Conservation (phyloP, 2,329 filamentous ascomycete genomes). For the Parasarocladium wereldwijsianum region DNA sequence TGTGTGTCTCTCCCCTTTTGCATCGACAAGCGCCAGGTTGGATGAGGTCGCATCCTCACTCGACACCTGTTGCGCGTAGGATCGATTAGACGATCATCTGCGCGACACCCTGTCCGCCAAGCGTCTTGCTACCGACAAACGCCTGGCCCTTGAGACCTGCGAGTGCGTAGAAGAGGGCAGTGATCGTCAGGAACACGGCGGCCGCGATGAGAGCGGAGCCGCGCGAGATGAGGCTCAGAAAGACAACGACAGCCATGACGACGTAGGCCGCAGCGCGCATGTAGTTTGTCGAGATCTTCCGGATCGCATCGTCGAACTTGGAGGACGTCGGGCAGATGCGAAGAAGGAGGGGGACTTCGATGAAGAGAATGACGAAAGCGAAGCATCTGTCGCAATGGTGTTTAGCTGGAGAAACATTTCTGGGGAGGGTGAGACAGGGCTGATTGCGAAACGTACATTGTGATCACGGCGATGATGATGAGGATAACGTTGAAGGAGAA, state of each 20-base stretch:
- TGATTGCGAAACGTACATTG: conserved; percentile 29
- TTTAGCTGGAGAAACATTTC: neutral
- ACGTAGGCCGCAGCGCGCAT: conserved; percentile 83
- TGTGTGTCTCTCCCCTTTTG: too few species aligned
- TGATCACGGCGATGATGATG: conserved; percentile 36
- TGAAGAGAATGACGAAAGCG: conserved; percentile 63
- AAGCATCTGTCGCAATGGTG: conserved; percentile 36
- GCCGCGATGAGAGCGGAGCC: conserved; percentile 70
- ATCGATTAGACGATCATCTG: conserved; percentile 82
- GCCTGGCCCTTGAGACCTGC: conserved; percentile 72
- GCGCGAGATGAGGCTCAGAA: conserved; percentile 55
- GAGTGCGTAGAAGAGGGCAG: conserved; percentile 65
- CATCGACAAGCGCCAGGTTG: too few species aligned
- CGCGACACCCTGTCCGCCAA: conserved; percentile 83
- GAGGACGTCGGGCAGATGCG: conserved; percentile 93
- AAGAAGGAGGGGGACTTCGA: conserved; percentile 85
- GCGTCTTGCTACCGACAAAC: conserved; percentile 86
- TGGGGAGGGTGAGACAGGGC: neutral
- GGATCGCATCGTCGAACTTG: conserved; percentile 78
- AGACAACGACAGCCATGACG: conserved; percentile 70
- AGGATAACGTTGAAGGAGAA: conserved; percentile 36
- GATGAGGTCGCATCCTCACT: too few species aligned
- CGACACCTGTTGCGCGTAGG: too few species aligned
- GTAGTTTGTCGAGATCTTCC: conserved; percentile 89
- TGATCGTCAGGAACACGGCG: conserved; percentile 64